phyloP scores from a whole-genome alignment of 495 filamentous ascomycete species.

The Xylaria curta region DNA sequence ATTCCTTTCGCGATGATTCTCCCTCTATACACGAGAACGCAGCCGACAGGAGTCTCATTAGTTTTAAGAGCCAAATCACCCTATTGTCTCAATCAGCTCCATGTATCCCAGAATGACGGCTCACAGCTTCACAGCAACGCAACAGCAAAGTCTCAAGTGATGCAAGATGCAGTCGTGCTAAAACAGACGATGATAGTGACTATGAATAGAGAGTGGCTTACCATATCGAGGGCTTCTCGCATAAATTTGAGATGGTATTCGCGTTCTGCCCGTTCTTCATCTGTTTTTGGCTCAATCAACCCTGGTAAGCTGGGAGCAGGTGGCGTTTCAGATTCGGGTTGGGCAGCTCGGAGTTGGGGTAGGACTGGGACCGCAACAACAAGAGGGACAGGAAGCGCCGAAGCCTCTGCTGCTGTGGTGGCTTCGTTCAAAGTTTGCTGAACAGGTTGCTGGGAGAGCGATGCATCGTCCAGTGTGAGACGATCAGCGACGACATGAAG shows the following conservation, averaged over 20 bases:
- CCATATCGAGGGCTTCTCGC: conserved; percentile 73
- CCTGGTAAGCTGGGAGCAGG: conserved; percentile 31
- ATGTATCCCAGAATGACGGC: background rate
- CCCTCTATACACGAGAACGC: conserved; percentile 81
- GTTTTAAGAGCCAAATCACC: conserved; percentile 78
- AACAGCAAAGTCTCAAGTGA: background rate
- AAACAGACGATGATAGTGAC: conserved; percentile 1
- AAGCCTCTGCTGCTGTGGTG: conserved; percentile 21
- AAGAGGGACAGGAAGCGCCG: conserved; percentile 24
- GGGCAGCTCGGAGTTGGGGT: background rate
- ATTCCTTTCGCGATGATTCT: conserved; percentile 83
- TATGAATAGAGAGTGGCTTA: conserved; percentile 39
- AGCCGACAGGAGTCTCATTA: conserved; percentile 95
- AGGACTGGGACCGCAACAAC: conserved; percentile 32
- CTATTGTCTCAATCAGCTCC: conserved; percentile 48
- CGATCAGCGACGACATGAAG: conserved; percentile 19
- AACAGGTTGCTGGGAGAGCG: conserved; percentile 6
- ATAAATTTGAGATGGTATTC: conserved; percentile 65
- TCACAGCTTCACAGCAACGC: too few relatives aligned
- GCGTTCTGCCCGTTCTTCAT: conserved; percentile 37
- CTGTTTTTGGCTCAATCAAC: conserved; percentile 37
- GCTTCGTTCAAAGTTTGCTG: conserved; percentile 16
- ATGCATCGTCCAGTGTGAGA: conserved; percentile 29
- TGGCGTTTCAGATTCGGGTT: conserved; percentile 5
- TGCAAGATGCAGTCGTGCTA: background rate